phyloP scores from a whole-genome alignment of 140 eudicot genomes.

The Ambrosia hybrid region DNA sequence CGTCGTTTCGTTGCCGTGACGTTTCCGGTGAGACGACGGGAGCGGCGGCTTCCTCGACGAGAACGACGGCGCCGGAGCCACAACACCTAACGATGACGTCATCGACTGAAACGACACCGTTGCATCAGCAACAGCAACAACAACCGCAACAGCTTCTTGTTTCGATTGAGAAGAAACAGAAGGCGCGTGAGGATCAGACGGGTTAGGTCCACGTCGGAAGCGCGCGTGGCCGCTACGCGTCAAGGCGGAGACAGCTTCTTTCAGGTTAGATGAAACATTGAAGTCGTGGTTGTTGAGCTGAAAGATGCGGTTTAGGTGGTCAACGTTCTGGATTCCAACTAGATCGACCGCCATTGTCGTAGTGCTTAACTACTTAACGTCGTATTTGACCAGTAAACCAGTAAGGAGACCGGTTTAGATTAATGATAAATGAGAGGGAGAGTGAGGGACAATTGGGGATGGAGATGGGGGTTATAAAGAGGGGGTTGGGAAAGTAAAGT shows the following conservation, averaged over 20 bases:
- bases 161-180: conserved; percentile 22
- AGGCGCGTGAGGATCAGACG: conserved; percentile 28
- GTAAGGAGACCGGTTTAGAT: not conserved
- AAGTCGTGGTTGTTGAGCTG: conserved; percentile 39
- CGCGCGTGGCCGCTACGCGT: conserved; percentile 44
- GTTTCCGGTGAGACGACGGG: conserved; percentile 51
- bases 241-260: conserved; percentile 37
- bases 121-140: not conserved
- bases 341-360: conserved; percentile 43
- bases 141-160: conserved; percentile 11
- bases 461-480: conserved; percentile 33
- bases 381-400: no score
- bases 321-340: conserved; percentile 33
- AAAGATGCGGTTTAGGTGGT: conserved; percentile 38
- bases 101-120: conserved; percentile 32
- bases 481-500: conserved; percentile 18
- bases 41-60: conserved; percentile 70
- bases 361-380: no score
- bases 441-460: conserved; percentile 20
- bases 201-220: conserved; percentile 35
- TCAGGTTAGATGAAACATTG: conserved; percentile 30
- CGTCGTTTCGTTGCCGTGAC: conserved; percentile 30
- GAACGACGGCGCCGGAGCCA: conserved; percentile 43
- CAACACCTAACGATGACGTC: conserved; percentile 19
- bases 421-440: no score